Evolutionary conservation across 768 basidiomycete species (phyloP).

Genomic region (Candolleomyces eurysporus): DNA sequence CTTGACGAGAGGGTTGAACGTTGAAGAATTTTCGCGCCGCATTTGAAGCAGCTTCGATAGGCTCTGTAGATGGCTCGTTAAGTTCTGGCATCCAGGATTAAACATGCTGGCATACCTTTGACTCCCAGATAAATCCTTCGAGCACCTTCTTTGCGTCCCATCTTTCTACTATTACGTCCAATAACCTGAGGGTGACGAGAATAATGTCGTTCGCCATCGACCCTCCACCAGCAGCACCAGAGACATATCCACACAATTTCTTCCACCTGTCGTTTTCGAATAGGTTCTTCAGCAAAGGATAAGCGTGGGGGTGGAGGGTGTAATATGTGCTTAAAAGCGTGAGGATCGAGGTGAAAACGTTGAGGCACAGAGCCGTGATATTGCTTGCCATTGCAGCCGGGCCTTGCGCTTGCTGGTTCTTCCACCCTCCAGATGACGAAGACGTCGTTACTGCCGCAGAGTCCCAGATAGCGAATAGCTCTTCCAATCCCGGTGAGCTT

Average conservation of each 20-base stretch:
- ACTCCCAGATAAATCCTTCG: constrained; percentile 77
- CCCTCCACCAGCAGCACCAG: constrained; percentile 40
- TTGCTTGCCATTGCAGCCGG: constrained; percentile 4
- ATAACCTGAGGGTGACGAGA: constrained; percentile 63
- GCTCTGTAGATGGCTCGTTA: constrained; percentile 35
- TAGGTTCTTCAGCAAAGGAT: constrained; percentile 59
- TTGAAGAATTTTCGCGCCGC: constrained; percentile 56
- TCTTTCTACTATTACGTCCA: constrained; percentile 58
- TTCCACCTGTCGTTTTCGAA: constrained; percentile 55
- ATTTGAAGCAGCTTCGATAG: constrained; percentile 67
- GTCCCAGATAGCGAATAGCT: background rate
- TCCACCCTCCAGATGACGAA: background rate
- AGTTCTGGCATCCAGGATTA: constrained; percentile 7
- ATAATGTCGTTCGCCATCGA: constrained; percentile 52
- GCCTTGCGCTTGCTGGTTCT: background rate
- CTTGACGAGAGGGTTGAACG: constrained; percentile 38
- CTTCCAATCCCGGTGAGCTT: background rate
- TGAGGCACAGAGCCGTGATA: constrained; percentile 14
- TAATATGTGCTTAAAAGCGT: constrained; percentile 66
- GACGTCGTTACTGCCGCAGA: background rate
- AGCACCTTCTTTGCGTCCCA: constrained; percentile 59
- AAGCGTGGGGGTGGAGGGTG: constrained; percentile 60
- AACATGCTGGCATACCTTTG: constrained; percentile 46
- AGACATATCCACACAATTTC: constrained; percentile 60
- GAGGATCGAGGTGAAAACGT: constrained; percentile 59